A percentile compares a stretch with the other conserved stretches of the same genome.
These are phyloP conservation scores for Rhodotorula sp. DNA, from an alignment of 1,284 basidiomycete genomes.

Conservation along the genomic window DNA sequence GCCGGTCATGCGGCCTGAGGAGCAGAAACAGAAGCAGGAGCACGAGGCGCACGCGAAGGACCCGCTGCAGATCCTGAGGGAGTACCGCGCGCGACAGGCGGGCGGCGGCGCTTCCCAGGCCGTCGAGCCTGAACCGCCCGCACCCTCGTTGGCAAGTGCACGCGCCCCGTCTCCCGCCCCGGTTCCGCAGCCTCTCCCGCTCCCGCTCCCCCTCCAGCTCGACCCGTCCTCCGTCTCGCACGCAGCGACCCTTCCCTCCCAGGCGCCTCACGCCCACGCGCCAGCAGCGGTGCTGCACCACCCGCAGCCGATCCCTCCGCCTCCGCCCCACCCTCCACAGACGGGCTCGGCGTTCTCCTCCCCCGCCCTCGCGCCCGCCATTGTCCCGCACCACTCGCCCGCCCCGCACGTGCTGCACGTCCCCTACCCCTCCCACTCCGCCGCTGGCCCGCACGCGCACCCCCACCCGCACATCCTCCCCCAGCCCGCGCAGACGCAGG, in stretches of 20 bases:
- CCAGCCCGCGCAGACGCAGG: not conserved
- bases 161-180: not conserved
- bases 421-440: not conserved
- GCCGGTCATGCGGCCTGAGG: not conserved
- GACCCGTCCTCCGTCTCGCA: no score
- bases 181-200: not conserved
- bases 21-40: no score
- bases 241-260: no score
- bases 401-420: not conserved
- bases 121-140: not conserved
- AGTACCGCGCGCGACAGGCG: conserved; percentile 11
- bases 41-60: not conserved
- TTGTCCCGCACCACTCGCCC: not conserved
- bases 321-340: not conserved
- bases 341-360: not conserved
- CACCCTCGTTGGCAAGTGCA: not conserved
- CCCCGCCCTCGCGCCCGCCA: not conserved
- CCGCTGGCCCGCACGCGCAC: not conserved
- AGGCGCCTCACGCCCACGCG: not conserved
- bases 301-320: not conserved
- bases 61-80: conserved; percentile 15
- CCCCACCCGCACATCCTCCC: not conserved
- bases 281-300: not conserved
- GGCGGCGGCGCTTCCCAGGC: no score
- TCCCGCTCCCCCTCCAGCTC: no score